Evolutionary conservation across 2,329 filamentous ascomycete species (phyloP).

Genomic region (Fonsecaea multimorphosa): DNA sequence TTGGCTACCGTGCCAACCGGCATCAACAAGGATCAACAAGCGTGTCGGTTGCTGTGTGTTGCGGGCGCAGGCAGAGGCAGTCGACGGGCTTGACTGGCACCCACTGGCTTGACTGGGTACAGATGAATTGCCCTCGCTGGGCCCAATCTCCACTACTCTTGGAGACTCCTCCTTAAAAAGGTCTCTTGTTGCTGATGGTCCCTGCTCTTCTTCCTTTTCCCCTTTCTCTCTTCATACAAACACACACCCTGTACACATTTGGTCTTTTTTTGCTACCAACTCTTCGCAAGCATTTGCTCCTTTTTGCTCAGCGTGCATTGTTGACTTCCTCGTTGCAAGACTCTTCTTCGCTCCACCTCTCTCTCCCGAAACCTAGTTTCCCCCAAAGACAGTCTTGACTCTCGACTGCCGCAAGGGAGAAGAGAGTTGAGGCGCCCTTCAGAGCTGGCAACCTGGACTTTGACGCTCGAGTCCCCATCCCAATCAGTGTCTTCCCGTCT

Average conservation of each 20-base stretch:
- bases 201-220: slow-evolving; percentile 16
- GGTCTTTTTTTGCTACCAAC: slow-evolving; percentile 4
- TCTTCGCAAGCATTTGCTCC: background rate
- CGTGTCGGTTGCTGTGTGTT: slow-evolving; percentile 13
- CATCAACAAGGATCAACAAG: slow-evolving; percentile 2
- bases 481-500: slow-evolving; percentile 99
- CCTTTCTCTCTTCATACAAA: slow-evolving; percentile 7
- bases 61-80: slow-evolving; percentile 5
- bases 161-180: slow-evolving; percentile 7
- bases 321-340: slow-evolving; percentile 17
- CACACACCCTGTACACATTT: background rate
- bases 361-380: background rate
- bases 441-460: slow-evolving; percentile 42
- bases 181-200: slow-evolving; percentile 9
- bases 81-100: no score
- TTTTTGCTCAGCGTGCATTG: slow-evolving; percentile 19
- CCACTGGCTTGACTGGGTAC: background rate
- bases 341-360: slow-evolving; percentile 1
- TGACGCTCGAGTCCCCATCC: slow-evolving; percentile 85
- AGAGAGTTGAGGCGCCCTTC: slow-evolving; percentile 41
- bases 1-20: slow-evolving; percentile 3
- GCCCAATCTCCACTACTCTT: slow-evolving; percentile 3
- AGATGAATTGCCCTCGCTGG: background rate
- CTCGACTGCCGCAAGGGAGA: slow-evolving; percentile 42
- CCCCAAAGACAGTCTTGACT: slow-evolving; percentile 41